These are phyloP conservation scores for Albatrellus ellisii DNA, from an alignment of 768 basidiomycete species.

Conservation along the genomic window DNA sequence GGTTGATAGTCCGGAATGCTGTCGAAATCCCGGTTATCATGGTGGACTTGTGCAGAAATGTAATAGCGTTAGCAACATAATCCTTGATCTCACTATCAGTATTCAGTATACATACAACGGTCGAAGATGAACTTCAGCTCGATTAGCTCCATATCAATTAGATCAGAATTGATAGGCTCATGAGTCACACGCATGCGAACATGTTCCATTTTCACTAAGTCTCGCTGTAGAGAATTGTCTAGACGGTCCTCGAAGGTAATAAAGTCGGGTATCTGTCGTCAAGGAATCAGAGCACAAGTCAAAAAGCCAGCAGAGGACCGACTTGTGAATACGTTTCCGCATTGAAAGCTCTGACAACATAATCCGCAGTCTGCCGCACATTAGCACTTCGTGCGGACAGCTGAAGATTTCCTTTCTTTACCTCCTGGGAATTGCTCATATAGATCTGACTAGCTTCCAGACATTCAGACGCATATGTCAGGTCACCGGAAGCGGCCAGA, in stretches of 20 bases:
- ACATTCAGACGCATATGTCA: conserved; percentile 65
- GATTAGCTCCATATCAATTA: conserved; percentile 73
- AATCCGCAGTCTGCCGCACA: conserved; percentile 54
- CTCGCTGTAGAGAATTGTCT: conserved; percentile 77
- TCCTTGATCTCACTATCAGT: neutral
- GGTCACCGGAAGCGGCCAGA: conserved; percentile 58
- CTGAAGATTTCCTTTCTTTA: conserved; percentile 15
- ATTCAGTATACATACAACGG: conserved; percentile 34
- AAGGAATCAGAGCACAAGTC: neutral
- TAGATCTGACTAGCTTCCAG: conserved; percentile 75
- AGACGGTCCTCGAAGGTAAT: conserved; percentile 67
- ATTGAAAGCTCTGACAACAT: conserved; percentile 64
- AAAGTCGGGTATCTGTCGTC: conserved; percentile 66
- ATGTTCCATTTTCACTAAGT: conserved; percentile 72
- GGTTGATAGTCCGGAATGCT: conserved; percentile 77
- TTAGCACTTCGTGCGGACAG: conserved; percentile 2
- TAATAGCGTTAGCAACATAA: neutral
- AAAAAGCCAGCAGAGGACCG: neutral
- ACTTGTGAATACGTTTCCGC: conserved; percentile 79
- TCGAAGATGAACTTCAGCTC: conserved; percentile 78
- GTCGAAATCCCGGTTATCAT: conserved; percentile 79
- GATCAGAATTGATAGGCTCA: conserved; percentile 54
- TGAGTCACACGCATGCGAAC: conserved; percentile 73
- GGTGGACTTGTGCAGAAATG: conserved; percentile 54
- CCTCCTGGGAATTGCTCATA: conserved; percentile 68